Base-by-base conservation (phyloP, 495 filamentous ascomycete species). In the Articulospora tetracladia region DNA sequence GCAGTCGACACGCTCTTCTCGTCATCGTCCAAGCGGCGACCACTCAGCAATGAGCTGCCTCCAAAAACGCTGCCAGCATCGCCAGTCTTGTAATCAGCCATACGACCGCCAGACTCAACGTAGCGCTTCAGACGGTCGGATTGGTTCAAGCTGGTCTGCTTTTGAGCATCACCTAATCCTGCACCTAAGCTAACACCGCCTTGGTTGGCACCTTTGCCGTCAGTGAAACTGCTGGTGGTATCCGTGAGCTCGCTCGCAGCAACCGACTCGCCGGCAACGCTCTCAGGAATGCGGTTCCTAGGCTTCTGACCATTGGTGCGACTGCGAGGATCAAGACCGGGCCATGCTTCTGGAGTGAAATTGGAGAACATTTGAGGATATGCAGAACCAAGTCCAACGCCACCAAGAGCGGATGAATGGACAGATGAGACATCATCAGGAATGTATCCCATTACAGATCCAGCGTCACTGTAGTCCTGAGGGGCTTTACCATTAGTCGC, bases 381-480 rank as follows among this genome's bases (percentile, higher is more conserved):
- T 23, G 88, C 88, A 46, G 90, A 89, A 19, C 87, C 79, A 47
- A 92, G 73, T 15, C 87, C 88, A 44, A 90, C 89, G 41, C 92
- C 92, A 32, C 91, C 91, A 30, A 97, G 79, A 11, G 93, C 89
- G 22, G 91, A 95, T 41, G 93, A 93, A 70, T 99, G 92, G 34
- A 98, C 88, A 1, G 92, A 96, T 26, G 93, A 97, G 23, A 97
- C 91, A 72, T 99, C 94, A 68, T 99, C 94, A 0, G 94, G 92
- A 57, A 99, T 97, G 67, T 95, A 98, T 20, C 89, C 86, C 63
- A 97, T 79, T 65, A 97, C 86, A 23, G 92, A 97, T 22, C 91
- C 89, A 30, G 87, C 86, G 64, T 96, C 93, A 39, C 83, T 85
- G 65, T 89, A 93, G 57, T 97, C 92, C 36, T 79, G 68, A 34